A percentile compares a stretch with the other conserved stretches of the same genome.
phyloP scores from a whole-genome alignment of 2,329 filamentous ascomycete species.

The Cordyceps javanica region DNA sequence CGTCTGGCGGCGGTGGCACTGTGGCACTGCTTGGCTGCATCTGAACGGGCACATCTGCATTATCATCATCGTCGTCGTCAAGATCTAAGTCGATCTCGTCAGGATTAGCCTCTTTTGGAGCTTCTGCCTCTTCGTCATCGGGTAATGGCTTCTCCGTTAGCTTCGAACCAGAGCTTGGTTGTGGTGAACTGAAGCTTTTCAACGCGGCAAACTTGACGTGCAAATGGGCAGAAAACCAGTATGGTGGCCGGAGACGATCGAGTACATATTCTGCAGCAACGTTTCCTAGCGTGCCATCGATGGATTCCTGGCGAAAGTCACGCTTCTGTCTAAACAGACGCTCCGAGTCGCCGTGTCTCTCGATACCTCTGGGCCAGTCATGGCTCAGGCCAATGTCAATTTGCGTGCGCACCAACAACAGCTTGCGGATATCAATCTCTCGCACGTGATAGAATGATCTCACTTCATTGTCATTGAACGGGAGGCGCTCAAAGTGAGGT shows the following conservation, averaged over 20 bases:
- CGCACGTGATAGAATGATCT: slow-evolving; percentile 84
- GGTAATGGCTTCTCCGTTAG: background rate
- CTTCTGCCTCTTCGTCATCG: background rate
- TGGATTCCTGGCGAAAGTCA: slow-evolving; percentile 69
- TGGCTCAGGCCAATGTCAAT: slow-evolving; percentile 90
- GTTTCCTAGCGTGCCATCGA: slow-evolving; percentile 70
- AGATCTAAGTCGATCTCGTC: slow-evolving; percentile 68
- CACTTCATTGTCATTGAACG: slow-evolving; percentile 71
- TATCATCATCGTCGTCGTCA: slow-evolving; percentile 46
- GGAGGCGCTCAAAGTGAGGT: slow-evolving; percentile 76
- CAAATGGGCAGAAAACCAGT: slow-evolving; percentile 93
- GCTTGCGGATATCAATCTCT: slow-evolving; percentile 84
- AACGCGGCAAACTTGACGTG: slow-evolving; percentile 80
- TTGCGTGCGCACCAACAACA: slow-evolving; percentile 77
- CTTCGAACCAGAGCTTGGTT: slow-evolving; percentile 11
- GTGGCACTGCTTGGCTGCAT: slow-evolving; percentile 19
- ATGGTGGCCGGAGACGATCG: slow-evolving; percentile 70
- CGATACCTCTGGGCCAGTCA: slow-evolving; percentile 86
- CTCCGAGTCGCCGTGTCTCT: slow-evolving; percentile 65
- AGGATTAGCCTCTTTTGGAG: slow-evolving; percentile 40
- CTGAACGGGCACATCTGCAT: slow-evolving; percentile 14
- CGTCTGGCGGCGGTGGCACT: background rate
- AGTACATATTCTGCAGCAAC: slow-evolving; percentile 73
- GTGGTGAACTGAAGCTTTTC: slow-evolving; percentile 49
- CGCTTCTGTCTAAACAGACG: slow-evolving; percentile 68